These are phyloP conservation scores for Corinectria fuckeliana DNA, from an alignment of 2,329 filamentous ascomycete species.

Conservation along the genomic window DNA sequence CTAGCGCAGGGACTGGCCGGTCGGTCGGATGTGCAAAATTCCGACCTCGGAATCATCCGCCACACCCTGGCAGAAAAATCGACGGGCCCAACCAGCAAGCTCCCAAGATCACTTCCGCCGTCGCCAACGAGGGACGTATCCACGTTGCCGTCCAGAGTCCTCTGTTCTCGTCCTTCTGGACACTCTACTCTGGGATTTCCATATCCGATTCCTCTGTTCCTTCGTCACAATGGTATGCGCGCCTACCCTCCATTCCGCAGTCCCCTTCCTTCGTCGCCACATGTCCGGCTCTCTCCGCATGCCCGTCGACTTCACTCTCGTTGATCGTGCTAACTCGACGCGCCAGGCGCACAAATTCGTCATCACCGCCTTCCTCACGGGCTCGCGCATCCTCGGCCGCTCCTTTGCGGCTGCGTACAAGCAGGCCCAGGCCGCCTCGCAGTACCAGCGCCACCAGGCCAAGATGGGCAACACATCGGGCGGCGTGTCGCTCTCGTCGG, in stretches of 20 bases:
- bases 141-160: constrained; percentile 27
- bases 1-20: constrained; percentile 12
- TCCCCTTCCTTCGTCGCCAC: constrained; percentile 1
- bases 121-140: constrained; percentile 36
- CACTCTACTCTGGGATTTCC: background rate
- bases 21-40: constrained; percentile 40
- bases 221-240: constrained; percentile 40
- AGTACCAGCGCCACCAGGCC: constrained; percentile 77
- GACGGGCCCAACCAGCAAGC: constrained; percentile 26
- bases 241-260: constrained; percentile 2
- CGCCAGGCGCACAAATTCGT: constrained; percentile 85
- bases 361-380: constrained; percentile 90
- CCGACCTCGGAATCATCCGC: constrained; percentile 40
- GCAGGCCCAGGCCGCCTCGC: constrained; percentile 86
- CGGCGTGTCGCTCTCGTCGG: constrained; percentile 64
- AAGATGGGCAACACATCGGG: constrained; percentile 63
- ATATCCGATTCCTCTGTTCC: constrained; percentile 2
- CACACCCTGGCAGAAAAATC: constrained; percentile 39
- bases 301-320: constrained; percentile 20
- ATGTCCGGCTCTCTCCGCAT: constrained; percentile 16
- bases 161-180: constrained; percentile 10
- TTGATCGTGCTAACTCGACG: constrained; percentile 21
- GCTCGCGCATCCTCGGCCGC: constrained; percentile 88
- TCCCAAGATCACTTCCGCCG: constrained; percentile 32
- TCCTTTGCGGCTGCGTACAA: constrained; percentile 95